Percentiles rank a stretch among this genome's conserved stretches.
phyloP scores from a whole-genome alignment of 2,329 filamentous ascomycete species.

The Neocucurbitaria cava region DNA sequence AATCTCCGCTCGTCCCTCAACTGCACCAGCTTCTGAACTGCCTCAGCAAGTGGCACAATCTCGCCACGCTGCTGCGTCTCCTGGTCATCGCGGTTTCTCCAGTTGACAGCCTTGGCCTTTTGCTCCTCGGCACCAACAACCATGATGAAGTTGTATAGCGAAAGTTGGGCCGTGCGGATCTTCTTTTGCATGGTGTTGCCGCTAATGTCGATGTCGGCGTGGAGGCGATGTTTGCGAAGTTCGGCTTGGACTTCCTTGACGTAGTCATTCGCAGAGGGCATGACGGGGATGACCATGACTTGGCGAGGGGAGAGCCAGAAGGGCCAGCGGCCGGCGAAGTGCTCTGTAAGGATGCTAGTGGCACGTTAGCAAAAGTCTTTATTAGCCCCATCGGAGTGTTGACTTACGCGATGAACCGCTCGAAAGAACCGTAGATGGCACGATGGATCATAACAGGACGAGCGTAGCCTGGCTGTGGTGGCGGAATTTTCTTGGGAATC shows the following conservation, averaged over 20 bases:
- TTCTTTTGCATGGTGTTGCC: slow-evolving; percentile 90
- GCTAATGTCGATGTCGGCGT: slow-evolving; percentile 73
- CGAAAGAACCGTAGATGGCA: slow-evolving; percentile 76
- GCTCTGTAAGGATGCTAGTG: slow-evolving; percentile 73
- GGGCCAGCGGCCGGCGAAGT: slow-evolving; percentile 87
- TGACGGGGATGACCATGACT: slow-evolving; percentile 79
- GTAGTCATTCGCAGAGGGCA: slow-evolving; percentile 74
- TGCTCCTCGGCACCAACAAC: slow-evolving; percentile 70
- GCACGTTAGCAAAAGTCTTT: slow-evolving; percentile 14
- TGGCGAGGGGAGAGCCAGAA: slow-evolving; percentile 89
- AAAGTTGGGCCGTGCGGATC: slow-evolving; percentile 80
- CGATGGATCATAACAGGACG: slow-evolving; percentile 88
- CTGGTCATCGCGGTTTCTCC: slow-evolving; percentile 69
- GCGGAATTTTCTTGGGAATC: slow-evolving; percentile 33
- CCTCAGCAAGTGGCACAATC: slow-evolving; percentile 66
- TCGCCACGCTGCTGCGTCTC: slow-evolving; percentile 68
- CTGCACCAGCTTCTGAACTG: slow-evolving; percentile 59
- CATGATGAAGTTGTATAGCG: slow-evolving; percentile 86
- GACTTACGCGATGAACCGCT: slow-evolving; percentile 67
- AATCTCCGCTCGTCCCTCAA: slow-evolving; percentile 54
- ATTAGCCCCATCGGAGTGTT: neutral
- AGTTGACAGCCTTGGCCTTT: slow-evolving; percentile 66
- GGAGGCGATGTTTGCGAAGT: slow-evolving; percentile 72
- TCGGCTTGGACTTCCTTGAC: slow-evolving; percentile 73
- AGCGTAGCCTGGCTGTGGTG: slow-evolving; percentile 63